These are phyloP conservation scores for Colletotrichum chrysophilum DNA, from an alignment of 2,329 filamentous ascomycete genomes.

Conservation along the genomic window DNA sequence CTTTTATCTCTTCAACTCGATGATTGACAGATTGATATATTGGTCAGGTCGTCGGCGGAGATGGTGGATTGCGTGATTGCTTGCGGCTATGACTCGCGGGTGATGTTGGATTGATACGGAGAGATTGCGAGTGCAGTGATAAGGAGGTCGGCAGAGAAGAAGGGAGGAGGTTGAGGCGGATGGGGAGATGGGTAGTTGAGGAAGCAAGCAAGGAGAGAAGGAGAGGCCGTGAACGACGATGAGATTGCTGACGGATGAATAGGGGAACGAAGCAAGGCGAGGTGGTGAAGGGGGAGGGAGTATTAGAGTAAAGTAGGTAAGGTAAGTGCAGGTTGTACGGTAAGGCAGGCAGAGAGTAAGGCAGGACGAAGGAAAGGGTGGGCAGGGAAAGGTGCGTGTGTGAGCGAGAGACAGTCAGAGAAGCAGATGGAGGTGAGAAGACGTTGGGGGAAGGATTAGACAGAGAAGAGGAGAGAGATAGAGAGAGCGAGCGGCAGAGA, in stretches of 20 bases:
- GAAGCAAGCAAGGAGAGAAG: slow-evolving; percentile 22
- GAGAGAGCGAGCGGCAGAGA: slow-evolving; percentile 23
- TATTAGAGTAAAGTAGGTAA: slow-evolving; percentile 26
- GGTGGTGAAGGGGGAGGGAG: slow-evolving; percentile 21
- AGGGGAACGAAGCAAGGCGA: neutral
- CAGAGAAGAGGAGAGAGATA: slow-evolving; percentile 20
- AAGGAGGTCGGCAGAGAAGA: neutral
- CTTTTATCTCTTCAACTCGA: slow-evolving; percentile 14
- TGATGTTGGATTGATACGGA: neutral
- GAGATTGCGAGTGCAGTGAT: neutral
- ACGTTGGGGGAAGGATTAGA: slow-evolving; percentile 16
- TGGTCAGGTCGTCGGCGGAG: slow-evolving; percentile 8
- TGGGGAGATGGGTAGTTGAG: slow-evolving; percentile 18
- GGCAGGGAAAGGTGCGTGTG: slow-evolving; percentile 28
- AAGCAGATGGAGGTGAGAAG: slow-evolving; percentile 25
- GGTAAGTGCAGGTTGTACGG: slow-evolving; percentile 17
- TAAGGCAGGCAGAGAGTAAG: slow-evolving; percentile 25
- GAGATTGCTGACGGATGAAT: neutral
- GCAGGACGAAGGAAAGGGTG: slow-evolving; percentile 21
- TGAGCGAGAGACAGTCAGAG: slow-evolving; percentile 31
- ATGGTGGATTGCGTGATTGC: slow-evolving; percentile 17
- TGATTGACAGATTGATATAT: neutral
- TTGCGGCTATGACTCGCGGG: slow-evolving; percentile 16
- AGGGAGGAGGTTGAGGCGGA: slow-evolving; percentile 19
- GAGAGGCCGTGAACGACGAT: slow-evolving; percentile 20